phyloP scores from a whole-genome alignment of 805 yeast genomes.

The Wickerhamomyces queroliae region DNA sequence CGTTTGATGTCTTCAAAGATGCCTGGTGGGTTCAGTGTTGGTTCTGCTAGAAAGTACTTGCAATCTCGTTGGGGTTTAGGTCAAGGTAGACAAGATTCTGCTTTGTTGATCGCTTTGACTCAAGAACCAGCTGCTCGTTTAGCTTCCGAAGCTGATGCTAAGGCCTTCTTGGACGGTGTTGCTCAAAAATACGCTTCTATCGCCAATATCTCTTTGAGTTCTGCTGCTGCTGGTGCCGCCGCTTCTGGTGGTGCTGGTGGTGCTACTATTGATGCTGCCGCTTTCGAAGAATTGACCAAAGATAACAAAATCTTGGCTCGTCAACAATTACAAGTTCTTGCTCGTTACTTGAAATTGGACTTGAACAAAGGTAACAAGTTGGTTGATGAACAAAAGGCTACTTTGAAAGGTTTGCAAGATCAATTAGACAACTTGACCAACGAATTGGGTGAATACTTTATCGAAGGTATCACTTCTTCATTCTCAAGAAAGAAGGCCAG shows the following conservation, averaged over 20 bases:
- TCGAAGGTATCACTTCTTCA: constrained; percentile 84
- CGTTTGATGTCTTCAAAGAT: constrained; percentile 93
- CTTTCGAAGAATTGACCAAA: constrained; percentile 63
- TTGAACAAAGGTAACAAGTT: constrained; percentile 87
- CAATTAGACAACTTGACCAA: constrained; percentile 73
- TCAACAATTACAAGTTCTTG: constrained; percentile 77
- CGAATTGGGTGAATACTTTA: constrained; percentile 90
- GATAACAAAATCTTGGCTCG: constrained; percentile 43
- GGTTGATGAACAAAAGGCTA: constrained; percentile 70
- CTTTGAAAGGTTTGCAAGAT: constrained; percentile 73
- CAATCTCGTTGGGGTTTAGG: constrained; percentile 91
- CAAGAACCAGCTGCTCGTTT: constrained; percentile 90
- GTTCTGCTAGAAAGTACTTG: constrained; percentile 87
- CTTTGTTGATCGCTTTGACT: constrained; percentile 74
- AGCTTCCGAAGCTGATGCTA: constrained; percentile 83
- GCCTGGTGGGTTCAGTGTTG: constrained; percentile 98
- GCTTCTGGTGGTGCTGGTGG: constrained; percentile 63
- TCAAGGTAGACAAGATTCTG: constrained; percentile 91
- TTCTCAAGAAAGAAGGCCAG: constrained; percentile 93
- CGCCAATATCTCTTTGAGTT: constrained; percentile 74
- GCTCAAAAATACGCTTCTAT: constrained; percentile 82
- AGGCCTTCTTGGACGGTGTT: constrained; percentile 74
- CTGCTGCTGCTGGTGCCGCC: constrained; percentile 47
- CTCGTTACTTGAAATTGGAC: constrained; percentile 91
- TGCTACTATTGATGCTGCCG: constrained; percentile 91